phyloP scores from a whole-genome alignment of 2,329 filamentous ascomycete species.

The Clarireedia homoeocarpa region DNA sequence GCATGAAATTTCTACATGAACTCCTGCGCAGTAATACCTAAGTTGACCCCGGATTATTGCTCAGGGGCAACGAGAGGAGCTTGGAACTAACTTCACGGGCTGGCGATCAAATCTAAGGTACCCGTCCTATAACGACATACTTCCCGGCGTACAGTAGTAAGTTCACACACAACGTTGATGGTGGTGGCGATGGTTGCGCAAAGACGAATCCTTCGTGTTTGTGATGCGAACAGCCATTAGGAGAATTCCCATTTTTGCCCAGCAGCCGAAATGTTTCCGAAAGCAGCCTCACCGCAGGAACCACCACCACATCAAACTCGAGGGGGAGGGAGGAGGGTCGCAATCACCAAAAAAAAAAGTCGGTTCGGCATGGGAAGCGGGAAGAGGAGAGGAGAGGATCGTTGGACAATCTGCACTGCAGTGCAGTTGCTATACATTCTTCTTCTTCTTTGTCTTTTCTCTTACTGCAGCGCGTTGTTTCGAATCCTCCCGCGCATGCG shows the following conservation, averaged over 20 bases:
- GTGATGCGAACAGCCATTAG: too few species aligned
- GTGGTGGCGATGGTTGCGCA: not conserved
- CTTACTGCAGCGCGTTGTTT: not conserved
- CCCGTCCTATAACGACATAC: too few species aligned
- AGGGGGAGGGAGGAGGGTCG: too few species aligned
- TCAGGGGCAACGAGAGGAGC: not conserved
- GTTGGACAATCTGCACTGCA: not conserved
- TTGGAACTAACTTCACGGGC: not conserved
- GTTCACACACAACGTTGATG: not conserved
- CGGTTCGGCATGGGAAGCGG: not conserved
- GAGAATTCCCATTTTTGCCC: not conserved
- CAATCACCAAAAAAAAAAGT: not conserved
- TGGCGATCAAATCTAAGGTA: too few species aligned
- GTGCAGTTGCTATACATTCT: not conserved
- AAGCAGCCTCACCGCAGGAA: slow-evolving; percentile 5
- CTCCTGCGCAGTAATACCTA: not conserved
- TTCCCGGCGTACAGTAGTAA: not conserved
- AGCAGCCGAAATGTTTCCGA: not conserved
- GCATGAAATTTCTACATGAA: slow-evolving; percentile 1
- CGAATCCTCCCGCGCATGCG: not conserved
- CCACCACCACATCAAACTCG: not conserved
- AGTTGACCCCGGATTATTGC: not conserved
- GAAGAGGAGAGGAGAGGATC: not conserved
- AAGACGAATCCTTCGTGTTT: not conserved
- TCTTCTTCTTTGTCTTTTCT: not conserved